These are phyloP conservation scores for Trichosporon sp. DNA, from an alignment of 1,284 basidiomycete genomes.

Conservation along the genomic window DNA sequence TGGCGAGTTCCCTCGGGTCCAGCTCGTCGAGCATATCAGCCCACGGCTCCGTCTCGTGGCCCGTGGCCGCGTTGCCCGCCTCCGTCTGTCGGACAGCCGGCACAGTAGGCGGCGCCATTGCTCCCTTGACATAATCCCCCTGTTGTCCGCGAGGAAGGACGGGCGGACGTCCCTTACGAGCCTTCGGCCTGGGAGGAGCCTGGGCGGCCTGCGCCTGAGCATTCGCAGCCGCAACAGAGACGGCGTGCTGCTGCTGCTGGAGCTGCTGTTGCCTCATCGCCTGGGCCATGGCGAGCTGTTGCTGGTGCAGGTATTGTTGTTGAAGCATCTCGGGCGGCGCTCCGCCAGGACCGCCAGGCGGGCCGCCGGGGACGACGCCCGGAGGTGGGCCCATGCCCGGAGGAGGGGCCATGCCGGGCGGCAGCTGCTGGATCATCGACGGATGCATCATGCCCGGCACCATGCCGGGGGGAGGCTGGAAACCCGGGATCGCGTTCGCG, in stretches of 20 bases:
- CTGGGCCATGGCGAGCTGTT: slow-evolving; percentile 10
- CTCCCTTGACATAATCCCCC: slow-evolving; percentile 39
- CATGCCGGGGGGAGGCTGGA: slow-evolving; percentile 19
- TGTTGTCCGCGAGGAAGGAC: not conserved
- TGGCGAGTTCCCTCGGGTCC: slow-evolving; percentile 51
- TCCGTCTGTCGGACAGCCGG: not conserved
- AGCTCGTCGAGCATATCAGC: slow-evolving; percentile 52
- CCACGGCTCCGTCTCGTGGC: slow-evolving; percentile 46
- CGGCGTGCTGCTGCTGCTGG: slow-evolving; percentile 33
- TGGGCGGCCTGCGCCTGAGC: slow-evolving; percentile 1
- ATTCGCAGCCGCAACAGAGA: not conserved
- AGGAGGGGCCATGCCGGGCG: not conserved
- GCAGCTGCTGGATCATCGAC: not conserved
- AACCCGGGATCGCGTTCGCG: slow-evolving; percentile 29
- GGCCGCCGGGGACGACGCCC: not conserved
- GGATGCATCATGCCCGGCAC: slow-evolving; percentile 23
- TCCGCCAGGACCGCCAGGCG: not conserved
- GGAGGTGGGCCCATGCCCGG: not conserved
- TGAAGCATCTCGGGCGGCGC: slow-evolving; percentile 30
- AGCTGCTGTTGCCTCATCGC: slow-evolving; percentile 11
- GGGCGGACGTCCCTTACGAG: not conserved
- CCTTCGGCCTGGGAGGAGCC: slow-evolving; percentile 4
- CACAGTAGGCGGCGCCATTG: slow-evolving; percentile 21
- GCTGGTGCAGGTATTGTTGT: slow-evolving; percentile 25
- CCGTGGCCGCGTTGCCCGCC: not conserved